Base-by-base conservation (phyloP, 2,329 filamentous ascomycete genomes). In the Verticillium zaregamsianum region DNA sequence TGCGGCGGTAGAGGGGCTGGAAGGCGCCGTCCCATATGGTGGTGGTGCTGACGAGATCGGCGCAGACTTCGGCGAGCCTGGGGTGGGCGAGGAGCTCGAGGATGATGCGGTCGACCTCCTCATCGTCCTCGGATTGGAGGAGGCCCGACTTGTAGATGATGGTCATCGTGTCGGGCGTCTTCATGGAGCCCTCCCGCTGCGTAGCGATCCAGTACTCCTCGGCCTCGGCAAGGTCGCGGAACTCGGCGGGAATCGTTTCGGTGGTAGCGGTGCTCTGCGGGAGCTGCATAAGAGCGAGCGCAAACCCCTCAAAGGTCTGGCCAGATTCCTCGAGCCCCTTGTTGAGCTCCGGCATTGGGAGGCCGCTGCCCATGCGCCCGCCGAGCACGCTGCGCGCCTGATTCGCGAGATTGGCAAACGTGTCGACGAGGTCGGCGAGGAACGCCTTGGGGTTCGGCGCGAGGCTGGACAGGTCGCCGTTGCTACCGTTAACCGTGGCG, bases 21-120 rank as follows among this genome's bases (percentile, higher is more conserved):
- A 76, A 79, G 0, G 77, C 74, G 8, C 68, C 66, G 14, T 69
- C 68, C 78, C 78, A 81, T n/a, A 72, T 65, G 35, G 74, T 71
- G 1, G 80, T 68, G 14, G 12, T 14, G 9, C 17, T n/a, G 5
- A 2, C 2, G 39, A 55, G 3, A 9, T 35, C 28, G 31, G 15
- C 40, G 45, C 37, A n/a, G 28, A 59, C 33, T 17, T n/a, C n/a
- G 7, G 20, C 17, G 12, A 59, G 17, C 15, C 15, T 25, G 3
- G 40, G 58, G 58, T 59, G 31, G 4, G 12, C 20, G 12, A 59
- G 17, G 12, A 59, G 32, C 15, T 23, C n/a, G 25, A 55, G 5
- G 23, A 59, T 62, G 40, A 62, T n/a, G 20, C 61, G 57, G 3
- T 63, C 58, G 9, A 66, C 20, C 57, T 60, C 59, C 28, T 65